Evolutionary conservation across 495 filamentous ascomycete genomes (phyloP), one percentile per base, ranked within the genome.

Genomic region (Coniosporium apollinis): DNA sequence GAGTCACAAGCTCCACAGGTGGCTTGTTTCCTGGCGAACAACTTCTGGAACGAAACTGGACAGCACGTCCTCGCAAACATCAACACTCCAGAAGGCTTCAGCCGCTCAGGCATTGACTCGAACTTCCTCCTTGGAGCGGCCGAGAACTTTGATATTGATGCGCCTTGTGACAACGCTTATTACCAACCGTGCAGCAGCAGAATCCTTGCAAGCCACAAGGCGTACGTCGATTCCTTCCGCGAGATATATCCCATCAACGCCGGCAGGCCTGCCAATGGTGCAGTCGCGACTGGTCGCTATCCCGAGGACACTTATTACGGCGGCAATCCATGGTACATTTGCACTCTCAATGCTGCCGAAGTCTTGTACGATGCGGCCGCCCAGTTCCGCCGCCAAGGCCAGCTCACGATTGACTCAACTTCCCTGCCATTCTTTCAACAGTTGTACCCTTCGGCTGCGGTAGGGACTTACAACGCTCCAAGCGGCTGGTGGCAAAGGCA

Each of bases 231-330:
- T 44, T 69, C 70, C 2, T 79, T 81, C 60, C 64, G 75, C 8
- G 13, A 7, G 24, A 55, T 64, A 30, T 67, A 63, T 41, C 30
- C 36, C 8, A 39, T 68, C 31, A 61, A 68, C 33, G 45, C 47
- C 2, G 59, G 55, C 3, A 54, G 53, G 9, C 33, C 44, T 4
- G 36, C 42, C 1, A 66, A 69, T 9, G 46, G 53, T 8, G 71
- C 72, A 3, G 65, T 72, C 15, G 72, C 76, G 10, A 61, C 79
- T 6, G 79, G 79, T 29, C 54, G 79, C 15, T 84, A 84, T 47
- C 49, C 73, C 1, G 76, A 80, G 44, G 78, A 82, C 41, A 47
- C 57, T 3, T 83, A 80, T 45, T 70, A 72, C 46, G 66, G 67
- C 32, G 74, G 71, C 14, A 74, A 77, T 52, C 72, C 70, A 4